Evolutionary conservation across 2,329 filamentous ascomycete genomes (phyloP), one percentile per base, ranked within the genome.

Genomic region (Colletotrichum cuscutae): DNA sequence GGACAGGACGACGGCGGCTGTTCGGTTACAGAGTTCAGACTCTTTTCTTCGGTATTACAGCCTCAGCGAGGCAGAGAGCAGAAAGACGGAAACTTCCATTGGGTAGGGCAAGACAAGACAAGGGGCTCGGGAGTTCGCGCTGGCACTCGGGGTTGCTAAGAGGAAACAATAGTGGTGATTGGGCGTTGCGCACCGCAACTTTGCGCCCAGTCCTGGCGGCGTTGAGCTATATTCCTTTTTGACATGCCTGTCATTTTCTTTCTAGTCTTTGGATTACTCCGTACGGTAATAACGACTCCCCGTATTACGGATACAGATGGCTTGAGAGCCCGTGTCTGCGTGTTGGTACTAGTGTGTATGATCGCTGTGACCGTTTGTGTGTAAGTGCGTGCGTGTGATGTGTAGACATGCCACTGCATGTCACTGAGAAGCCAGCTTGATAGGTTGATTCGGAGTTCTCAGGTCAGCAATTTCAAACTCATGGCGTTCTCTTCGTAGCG

Each of bases 121-220:
- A 35, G 32, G 32, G 32, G 32, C 9, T 35, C 32, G 32, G 37
- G 37, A 42, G 15, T 42, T 42, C 37, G 37, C 46, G 60, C 42
- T 53, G 65, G 59, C 69, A 68, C 58, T 63, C 65, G 65, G 65
- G 59, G 52, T 59, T 59, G 58, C 6, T 49, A 49, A 42, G 9
- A 24, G 52, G 42, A 30, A 68, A 52, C 37, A 52, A 59, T 69
- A 53, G 53, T 53, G 42, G 42, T 49, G 42, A n/a, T 49, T 49
- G 42, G 42, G 42, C 42, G 42, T 49, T n/a, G 42, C 42, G 19
- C 42, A 49, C 42, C 42, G 19, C 15, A 49, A 49, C 42, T 49
- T 46, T 49, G 42, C 42, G 42, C 42, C 42, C 42, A n/a, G 42
- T 35, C 42, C 42, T 15, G 19, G 42, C 42, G 42, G 42, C 42